Conservation (phyloP, 2,329 filamentous ascomycete species). For the Calonectria fujianensis region DNA sequence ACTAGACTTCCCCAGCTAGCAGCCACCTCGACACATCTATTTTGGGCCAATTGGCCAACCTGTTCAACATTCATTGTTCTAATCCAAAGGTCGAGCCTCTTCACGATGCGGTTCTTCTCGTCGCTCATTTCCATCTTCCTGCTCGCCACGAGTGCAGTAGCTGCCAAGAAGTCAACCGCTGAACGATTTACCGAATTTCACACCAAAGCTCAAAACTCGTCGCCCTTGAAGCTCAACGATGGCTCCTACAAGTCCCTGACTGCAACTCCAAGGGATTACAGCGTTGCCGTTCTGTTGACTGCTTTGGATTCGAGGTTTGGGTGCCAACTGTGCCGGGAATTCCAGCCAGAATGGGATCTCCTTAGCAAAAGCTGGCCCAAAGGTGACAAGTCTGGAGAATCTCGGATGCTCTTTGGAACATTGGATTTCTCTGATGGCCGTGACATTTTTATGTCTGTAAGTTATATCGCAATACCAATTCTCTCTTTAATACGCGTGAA, state of each 20-base stretch:
- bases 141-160: conserved; percentile 75
- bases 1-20: conserved; percentile 24
- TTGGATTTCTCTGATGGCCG: conserved; percentile 92
- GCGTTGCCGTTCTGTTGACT: conserved; percentile 87
- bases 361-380: conserved; percentile 90
- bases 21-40: conserved; percentile 35
- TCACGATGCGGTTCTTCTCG: conserved; percentile 81
- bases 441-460: conserved; percentile 88
- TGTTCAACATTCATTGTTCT: conserved; percentile 24
- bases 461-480: conserved; percentile 15
- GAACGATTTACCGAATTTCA: conserved; percentile 84
- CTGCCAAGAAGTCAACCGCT: conserved; percentile 77
- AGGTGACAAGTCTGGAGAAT: conserved; percentile 85
- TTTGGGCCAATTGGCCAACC: conserved; percentile 53
- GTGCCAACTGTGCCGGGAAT: conserved; percentile 90
- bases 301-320: conserved; percentile 89
- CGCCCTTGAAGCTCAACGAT: conserved; percentile 87
- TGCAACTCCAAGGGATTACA: conserved; percentile 86
- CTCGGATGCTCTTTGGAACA: conserved; percentile 85
- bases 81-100: conserved; percentile 27
- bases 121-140: conserved; percentile 78
- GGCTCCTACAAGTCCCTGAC: conserved; percentile 85
- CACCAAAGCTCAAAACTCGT: conserved; percentile 77
- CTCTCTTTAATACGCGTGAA: neutral
- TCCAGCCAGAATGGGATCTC: conserved; percentile 95